Evolutionary conservation across 495 filamentous ascomycete species (phyloP).

Genomic region (Thermothielavioides terrestris): DNA sequence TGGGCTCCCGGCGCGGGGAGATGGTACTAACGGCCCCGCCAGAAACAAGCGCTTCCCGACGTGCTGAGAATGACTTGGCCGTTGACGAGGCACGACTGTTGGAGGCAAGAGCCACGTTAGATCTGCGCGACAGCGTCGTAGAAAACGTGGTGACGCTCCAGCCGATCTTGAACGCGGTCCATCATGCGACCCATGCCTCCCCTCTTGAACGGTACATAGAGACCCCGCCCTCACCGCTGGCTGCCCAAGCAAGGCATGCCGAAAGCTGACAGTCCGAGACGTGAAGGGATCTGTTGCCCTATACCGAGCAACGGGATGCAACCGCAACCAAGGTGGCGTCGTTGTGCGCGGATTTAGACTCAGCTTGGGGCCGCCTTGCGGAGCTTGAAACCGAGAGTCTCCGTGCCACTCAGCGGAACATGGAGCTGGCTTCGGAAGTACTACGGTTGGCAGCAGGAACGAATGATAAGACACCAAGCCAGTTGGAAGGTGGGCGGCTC

Average conservation of each 20-base stretch:
- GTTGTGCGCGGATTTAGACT: slow-evolving; percentile 42
- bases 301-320: slow-evolving; percentile 58
- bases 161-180: slow-evolving; percentile 68
- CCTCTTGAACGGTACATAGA: slow-evolving; percentile 58
- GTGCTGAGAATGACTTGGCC: background rate
- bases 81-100: slow-evolving; percentile 53
- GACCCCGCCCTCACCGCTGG: slow-evolving; percentile 3
- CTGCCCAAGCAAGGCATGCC: background rate
- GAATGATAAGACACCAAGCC: slow-evolving; percentile 40
- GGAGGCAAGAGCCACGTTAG: slow-evolving; percentile 58
- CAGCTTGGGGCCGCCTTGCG: slow-evolving; percentile 41
- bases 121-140: slow-evolving; percentile 56
- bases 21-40: background rate
- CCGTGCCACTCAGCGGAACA: slow-evolving; percentile 48
- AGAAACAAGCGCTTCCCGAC: background rate
- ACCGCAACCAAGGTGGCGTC: slow-evolving; percentile 52
- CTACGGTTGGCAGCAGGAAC: slow-evolving; percentile 52
- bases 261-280: background rate
- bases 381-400: slow-evolving; percentile 49
- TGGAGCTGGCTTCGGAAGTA: slow-evolving; percentile 50
- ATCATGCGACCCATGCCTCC: slow-evolving; percentile 55
- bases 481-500: slow-evolving; percentile 43
- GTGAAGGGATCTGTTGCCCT: slow-evolving; percentile 54
- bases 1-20: background rate
- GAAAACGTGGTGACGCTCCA: slow-evolving; percentile 58